phyloP scores from a whole-genome alignment of 805 yeast species.

The Candida glaebosa region DNA sequence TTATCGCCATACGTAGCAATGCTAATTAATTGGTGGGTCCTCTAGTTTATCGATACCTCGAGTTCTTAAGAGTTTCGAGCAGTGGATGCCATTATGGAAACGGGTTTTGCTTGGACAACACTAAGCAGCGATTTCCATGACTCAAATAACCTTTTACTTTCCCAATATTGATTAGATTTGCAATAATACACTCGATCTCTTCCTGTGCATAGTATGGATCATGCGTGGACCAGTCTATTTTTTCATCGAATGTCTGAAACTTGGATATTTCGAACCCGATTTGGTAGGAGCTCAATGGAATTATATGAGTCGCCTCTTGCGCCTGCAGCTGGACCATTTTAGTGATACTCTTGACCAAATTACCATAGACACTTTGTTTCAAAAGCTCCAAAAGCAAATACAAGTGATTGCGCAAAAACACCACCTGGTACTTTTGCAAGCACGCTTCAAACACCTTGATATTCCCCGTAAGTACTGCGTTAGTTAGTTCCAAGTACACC shows the following conservation, averaged over 20 bases:
- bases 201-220: conserved; percentile 29
- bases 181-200: conserved; percentile 65
- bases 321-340: conserved; percentile 17
- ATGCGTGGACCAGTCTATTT: conserved; percentile 7
- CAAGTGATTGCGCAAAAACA: conserved; percentile 56
- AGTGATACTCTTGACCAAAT: conserved; percentile 43
- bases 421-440: conserved; percentile 41
- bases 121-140: conserved; percentile 69
- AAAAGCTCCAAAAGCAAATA: conserved; percentile 58
- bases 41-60: too few relatives aligned
- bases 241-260: conserved; percentile 2
- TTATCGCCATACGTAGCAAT: too few relatives aligned
- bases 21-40: too few relatives aligned
- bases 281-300: conserved; percentile 41
- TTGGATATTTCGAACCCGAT: conserved; percentile 38
- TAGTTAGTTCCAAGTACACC: conserved; percentile 45
- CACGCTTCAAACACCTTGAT: conserved; percentile 46
- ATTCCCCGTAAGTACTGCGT: conserved; percentile 54
- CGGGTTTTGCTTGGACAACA: conserved; percentile 69
- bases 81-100: conserved; percentile 58
- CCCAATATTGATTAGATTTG: conserved; percentile 59
- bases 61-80: too few relatives aligned
- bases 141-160: conserved; percentile 77
- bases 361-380: conserved; percentile 47
- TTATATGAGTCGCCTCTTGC: conserved; percentile 21